phyloP scores from a whole-genome alignment of 1,284 basidiomycete genomes.

The Naganishia albida region DNA sequence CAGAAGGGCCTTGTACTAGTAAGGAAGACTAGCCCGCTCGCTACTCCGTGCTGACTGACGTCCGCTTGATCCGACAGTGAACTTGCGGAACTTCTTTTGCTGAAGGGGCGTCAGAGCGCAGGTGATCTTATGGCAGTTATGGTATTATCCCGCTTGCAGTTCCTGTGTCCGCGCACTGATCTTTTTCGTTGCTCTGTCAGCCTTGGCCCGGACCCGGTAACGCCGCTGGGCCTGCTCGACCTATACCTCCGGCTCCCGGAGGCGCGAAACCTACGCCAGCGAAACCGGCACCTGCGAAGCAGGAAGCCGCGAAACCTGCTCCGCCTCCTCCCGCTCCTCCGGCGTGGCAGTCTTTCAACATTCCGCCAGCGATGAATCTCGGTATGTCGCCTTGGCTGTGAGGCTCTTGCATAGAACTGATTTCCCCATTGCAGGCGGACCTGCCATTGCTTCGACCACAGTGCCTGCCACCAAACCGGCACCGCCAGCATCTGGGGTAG shows the following conservation, averaged over 20 bases:
- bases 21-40: slow-evolving; percentile 30
- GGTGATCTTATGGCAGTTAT: slow-evolving; percentile 54
- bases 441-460: slow-evolving; percentile 1
- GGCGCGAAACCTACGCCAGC: slow-evolving; percentile 22
- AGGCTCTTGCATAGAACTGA: not conserved
- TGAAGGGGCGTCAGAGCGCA: slow-evolving; percentile 51
- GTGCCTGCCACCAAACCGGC: slow-evolving; percentile 3
- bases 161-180: not conserved
- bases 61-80: slow-evolving; percentile 36
- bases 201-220: slow-evolving; percentile 20
- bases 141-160: not conserved
- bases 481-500: slow-evolving; percentile 8
- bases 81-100: slow-evolving; percentile 50
- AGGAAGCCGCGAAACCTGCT: slow-evolving; percentile 20
- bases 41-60: not conserved
- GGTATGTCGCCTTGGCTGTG: slow-evolving; percentile 6
- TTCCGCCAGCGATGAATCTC: slow-evolving; percentile 32
- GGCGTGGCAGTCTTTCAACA: slow-evolving; percentile 34
- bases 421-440: not conserved
- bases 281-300: slow-evolving; percentile 21
- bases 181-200: not conserved
- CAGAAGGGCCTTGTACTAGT: slow-evolving; percentile 52
- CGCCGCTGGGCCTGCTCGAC: slow-evolving; percentile 24
- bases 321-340: slow-evolving; percentile 23
- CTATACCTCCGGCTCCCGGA: slow-evolving; percentile 17